These are phyloP conservation scores for Schizopora paradoxa DNA, from an alignment of 1,284 basidiomycete genomes.

Conservation along the genomic window DNA sequence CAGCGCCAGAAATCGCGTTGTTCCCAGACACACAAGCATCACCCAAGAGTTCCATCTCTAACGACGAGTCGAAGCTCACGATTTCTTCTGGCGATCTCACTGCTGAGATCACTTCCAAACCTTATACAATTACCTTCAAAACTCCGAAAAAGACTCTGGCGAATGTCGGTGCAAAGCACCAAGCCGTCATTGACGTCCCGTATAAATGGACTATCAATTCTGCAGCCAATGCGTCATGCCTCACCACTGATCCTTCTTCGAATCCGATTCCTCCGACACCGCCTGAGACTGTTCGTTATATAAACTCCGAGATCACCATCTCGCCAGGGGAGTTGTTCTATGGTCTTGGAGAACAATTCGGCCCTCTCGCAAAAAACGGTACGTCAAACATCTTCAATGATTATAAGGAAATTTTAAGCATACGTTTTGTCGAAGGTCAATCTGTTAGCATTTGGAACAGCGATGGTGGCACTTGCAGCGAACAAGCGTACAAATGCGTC, in stretches of 20 bases:
- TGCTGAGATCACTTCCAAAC: slow-evolving; percentile 52
- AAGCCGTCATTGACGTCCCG: slow-evolving; percentile 62
- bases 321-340: slow-evolving; percentile 69
- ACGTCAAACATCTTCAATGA: too few relatives aligned
- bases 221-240: slow-evolving; percentile 55
- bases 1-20: slow-evolving; percentile 49
- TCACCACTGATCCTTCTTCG: slow-evolving; percentile 51
- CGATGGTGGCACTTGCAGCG: slow-evolving; percentile 65
- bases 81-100: slow-evolving; percentile 41
- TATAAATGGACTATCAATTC: slow-evolving; percentile 54
- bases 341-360: slow-evolving; percentile 70
- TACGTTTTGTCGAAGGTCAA: slow-evolving; percentile 34
- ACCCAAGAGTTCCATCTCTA: slow-evolving; percentile 36
- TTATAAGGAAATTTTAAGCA: too few relatives aligned
- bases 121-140: slow-evolving; percentile 58
- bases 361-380: slow-evolving; percentile 73
- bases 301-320: slow-evolving; percentile 63
- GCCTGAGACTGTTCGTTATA: slow-evolving; percentile 49
- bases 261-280: slow-evolving; percentile 45
- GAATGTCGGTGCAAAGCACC: slow-evolving; percentile 54
- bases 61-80: slow-evolving; percentile 33
- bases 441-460: slow-evolving; percentile 66
- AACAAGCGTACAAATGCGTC: slow-evolving; percentile 73
- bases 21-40: slow-evolving; percentile 56
- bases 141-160: slow-evolving; percentile 45